Evolutionary conservation across 2,329 filamentous ascomycete genomes (phyloP), one percentile per base, ranked within the genome.

Genomic region (Volutella citrinella): DNA sequence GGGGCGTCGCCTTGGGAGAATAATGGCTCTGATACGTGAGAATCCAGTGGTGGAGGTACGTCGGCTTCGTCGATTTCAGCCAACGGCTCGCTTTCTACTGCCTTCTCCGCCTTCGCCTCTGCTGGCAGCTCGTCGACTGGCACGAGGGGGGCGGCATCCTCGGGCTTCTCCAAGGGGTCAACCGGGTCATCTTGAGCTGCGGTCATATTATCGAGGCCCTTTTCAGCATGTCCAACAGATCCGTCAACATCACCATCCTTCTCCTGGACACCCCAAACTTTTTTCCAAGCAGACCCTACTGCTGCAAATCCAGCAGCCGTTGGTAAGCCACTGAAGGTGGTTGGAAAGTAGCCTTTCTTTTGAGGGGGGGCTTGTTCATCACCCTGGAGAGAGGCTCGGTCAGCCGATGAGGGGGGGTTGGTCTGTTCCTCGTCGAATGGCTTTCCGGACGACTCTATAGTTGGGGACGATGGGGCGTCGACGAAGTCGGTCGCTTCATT

Each of bases 1-100:
- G 49, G 45, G 12, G 25, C 29, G 16, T 57, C 51, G n/a, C 40
- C 51, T 32, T 63, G 58, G 6, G 55, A 53, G 26, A 60, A 60
- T 9, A 61, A 40, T 9, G 53, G 52, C 36, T 60, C 57, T 10
- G 59, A 60, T 12, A 53, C 19, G 10, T 49, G 37, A 9, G 49
- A 42, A 20, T 54, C 41, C 4, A 56, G 38, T 19, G 38, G n/a
- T n/a, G n/a, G n/a, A n/a, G n/a, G n/a, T n/a, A n/a, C n/a, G n/a
- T n/a, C n/a, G n/a, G n/a, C n/a, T n/a, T n/a, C n/a, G n/a, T n/a
- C n/a, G n/a, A n/a, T n/a, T n/a, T n/a, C 32, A 14, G 28, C 27
- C 6, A 25, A 32, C 9, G 15, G 23, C 7, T 30, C 15, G 14
- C 20, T 28, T 10, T 40, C 46, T 13, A n/a, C 32, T 10, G 32